Percentiles rank a stretch among this genome's conserved stretches.
These are phyloP conservation scores for Poterioochromonas sp. DNA, from an alignment of 352 stramenopile genomes.

Conservation along the genomic window DNA sequence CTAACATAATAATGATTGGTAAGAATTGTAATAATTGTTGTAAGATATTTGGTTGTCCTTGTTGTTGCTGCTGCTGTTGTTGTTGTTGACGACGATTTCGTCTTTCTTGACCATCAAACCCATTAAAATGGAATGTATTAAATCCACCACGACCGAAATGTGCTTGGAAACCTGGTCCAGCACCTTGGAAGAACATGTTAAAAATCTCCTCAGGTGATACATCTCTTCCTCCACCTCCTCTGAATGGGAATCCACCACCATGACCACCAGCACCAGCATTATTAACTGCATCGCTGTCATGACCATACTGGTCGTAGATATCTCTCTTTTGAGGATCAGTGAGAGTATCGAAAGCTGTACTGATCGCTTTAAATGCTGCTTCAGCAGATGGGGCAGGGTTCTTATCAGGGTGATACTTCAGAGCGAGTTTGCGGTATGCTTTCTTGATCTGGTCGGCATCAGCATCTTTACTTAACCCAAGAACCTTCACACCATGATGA, in stretches of 20 bases:
- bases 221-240: not conserved
- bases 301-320: conserved; percentile 70
- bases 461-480: not conserved
- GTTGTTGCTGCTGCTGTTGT: not conserved
- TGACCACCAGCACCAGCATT: not conserved
- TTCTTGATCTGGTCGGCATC: conserved; percentile 61
- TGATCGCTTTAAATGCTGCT: conserved; percentile 91
- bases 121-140: not conserved
- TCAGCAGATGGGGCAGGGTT: conserved; percentile 91
- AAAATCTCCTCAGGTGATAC: conserved; percentile 18
- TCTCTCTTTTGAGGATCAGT: conserved; percentile 59
- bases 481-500: not conserved
- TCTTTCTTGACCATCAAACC: not conserved
- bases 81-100: not conserved
- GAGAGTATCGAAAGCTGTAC: conserved; percentile 79
- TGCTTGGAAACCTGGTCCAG: not conserved
- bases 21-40: conserved; percentile 4
- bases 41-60: not conserved
- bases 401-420: conserved; percentile 78
- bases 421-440: conserved; percentile 66
- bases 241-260: not conserved
- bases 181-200: conserved; percentile 26
- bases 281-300: conserved; percentile 46
- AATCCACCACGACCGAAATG: not conserved
- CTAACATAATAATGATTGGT: not conserved